These are phyloP conservation scores for Aureobasidium sp. DNA, from an alignment of 2,329 filamentous ascomycete genomes.

Conservation along the genomic window DNA sequence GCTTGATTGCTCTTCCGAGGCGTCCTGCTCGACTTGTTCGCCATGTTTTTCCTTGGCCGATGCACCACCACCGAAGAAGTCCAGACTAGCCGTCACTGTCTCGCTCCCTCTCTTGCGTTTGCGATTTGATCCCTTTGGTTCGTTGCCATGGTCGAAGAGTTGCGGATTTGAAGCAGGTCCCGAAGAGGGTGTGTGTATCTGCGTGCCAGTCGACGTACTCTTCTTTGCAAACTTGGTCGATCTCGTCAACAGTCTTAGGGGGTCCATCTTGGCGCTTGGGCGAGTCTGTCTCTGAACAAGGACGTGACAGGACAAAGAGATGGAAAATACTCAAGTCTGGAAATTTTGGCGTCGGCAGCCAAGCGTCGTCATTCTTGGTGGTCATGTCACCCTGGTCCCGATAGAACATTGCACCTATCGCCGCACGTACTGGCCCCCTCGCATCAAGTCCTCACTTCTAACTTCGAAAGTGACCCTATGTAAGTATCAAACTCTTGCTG, in stretches of 20 bases:
- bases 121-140: background rate
- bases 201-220: background rate
- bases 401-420: background rate
- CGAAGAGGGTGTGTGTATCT: background rate
- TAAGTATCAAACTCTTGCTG: no score
- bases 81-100: conserved; percentile 30
- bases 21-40: background rate
- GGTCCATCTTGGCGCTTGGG: conserved; percentile 1
- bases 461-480: background rate
- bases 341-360: background rate
- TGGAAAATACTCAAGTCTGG: background rate
- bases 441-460: background rate
- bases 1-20: conserved; percentile 13
- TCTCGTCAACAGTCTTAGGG: conserved; percentile 10
- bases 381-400: background rate
- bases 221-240: conserved; percentile 11
- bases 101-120: conserved; percentile 38
- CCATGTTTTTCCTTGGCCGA: conserved; percentile 6
- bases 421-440: background rate
- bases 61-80: conserved; percentile 35
- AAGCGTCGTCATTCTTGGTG: background rate
- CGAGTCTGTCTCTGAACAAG: background rate
- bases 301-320: background rate
- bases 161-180: conserved; percentile 14
- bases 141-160: conserved; percentile 7